Base-by-base conservation (phyloP, 164 flowering plant genomes). In the Cinnamomum micranthum region DNA sequence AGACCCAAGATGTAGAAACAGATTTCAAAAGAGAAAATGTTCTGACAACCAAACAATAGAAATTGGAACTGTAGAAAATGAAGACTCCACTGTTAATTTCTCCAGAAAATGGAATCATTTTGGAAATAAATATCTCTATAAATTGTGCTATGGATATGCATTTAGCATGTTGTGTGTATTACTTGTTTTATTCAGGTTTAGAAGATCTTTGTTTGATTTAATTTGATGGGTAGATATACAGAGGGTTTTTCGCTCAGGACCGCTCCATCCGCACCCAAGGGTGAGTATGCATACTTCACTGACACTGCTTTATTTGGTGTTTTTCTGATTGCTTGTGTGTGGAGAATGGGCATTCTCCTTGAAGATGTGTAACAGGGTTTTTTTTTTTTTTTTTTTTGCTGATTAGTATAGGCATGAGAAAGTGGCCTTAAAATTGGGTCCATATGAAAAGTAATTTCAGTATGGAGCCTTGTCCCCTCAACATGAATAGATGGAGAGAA, bases 241-340 rank as follows among this genome's bases (percentile, higher is more conserved):
- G 80, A 82, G 88, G 78, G 84, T 93, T 27, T 89, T 92, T 50
- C 90, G 99, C 2, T 83, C 97, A 11, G 96, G 97, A 51, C 80
- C 87, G 0, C 87, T 88, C 50, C 97, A 93, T 86, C 97, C 99
- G 0, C 94, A 92, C 71, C 98, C 99, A 68, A 86, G 99, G 73
- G 99, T 95, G 78, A 87, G 80, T 69, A 41, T 24, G 27, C 4
- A 24, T 64, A 17, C 15, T 41, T 41, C 47, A 41, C 10, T 41
- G 4, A 55, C 5, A 20, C 5, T 55, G 60, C 17, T 55, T 20
- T 55, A 20, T 55, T 55, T 13, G n/a, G 2, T 15, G 15, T 55
- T 55, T 1, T 55, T 4, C 59, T 3, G 13, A 15, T 55, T 55
- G 7, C 12, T 55, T 14, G 1, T 55, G 13, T 55, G n/a, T 55